Percentiles rank a stretch among this genome's conserved stretches.
phyloP scores from a whole-genome alignment of 345 rosid genomes.

The Geranium brycei region DNA sequence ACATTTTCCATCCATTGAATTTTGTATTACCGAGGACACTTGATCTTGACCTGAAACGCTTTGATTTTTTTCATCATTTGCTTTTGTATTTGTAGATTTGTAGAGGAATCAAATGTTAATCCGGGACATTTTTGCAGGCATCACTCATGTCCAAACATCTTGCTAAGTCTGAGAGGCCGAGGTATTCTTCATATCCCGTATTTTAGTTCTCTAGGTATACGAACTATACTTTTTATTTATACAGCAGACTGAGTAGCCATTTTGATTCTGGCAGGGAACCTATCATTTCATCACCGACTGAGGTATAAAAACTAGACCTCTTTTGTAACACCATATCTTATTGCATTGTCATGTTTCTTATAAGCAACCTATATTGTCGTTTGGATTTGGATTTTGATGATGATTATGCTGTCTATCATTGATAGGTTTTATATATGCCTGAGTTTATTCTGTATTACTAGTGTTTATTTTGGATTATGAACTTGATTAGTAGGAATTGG shows the following conservation, averaged over 20 bases:
- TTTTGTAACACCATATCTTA: too few relatives aligned
- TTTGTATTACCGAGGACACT: not conserved
- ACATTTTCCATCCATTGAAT: too few relatives aligned
- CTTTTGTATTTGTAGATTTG: not conserved
- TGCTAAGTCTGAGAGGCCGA: conserved; percentile 62
- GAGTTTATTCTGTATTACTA: too few relatives aligned
- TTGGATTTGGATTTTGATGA: not conserved
- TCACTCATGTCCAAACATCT: conserved; percentile 84
- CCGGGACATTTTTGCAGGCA: conserved; percentile 41
- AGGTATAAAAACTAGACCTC: too few relatives aligned
- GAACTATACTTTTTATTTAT: too few relatives aligned
- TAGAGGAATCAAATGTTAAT: conserved; percentile 3
- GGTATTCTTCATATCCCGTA: conserved; percentile 24
- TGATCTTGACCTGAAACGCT: not conserved
- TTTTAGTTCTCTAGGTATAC: too few relatives aligned
- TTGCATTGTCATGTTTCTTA: not conserved
- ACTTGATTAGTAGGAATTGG: too few relatives aligned
- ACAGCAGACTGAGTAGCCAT: not conserved
- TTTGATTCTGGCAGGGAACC: not conserved
- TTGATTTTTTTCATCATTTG: not conserved
- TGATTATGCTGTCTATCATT: not conserved
- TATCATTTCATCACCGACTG: not conserved
- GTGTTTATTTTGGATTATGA: too few relatives aligned
- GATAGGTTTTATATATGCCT: too few relatives aligned
- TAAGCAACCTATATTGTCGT: too few relatives aligned